Conservation (phyloP, 1,284 basidiomycete genomes). For the Ustilago hordei region DNA sequence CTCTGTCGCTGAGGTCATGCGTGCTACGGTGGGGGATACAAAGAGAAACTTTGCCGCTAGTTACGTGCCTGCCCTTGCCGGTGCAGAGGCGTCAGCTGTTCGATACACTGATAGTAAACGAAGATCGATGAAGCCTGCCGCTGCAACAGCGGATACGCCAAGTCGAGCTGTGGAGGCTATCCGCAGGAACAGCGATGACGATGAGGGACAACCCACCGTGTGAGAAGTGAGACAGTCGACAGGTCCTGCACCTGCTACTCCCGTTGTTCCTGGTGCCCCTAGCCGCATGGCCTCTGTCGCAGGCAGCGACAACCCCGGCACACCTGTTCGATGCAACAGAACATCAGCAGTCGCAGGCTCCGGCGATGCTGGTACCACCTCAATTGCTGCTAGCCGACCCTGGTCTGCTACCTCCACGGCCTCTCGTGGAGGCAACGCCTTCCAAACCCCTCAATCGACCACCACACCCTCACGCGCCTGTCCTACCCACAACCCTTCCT, state of each 20-base stretch:
- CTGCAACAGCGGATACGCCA: constrained; percentile 7
- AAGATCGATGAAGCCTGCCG: constrained; percentile 19
- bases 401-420: constrained; percentile 29
- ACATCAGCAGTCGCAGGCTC: not conserved
- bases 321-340: constrained; percentile 15
- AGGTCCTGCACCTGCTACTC: constrained; percentile 21
- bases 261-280: constrained; percentile 24
- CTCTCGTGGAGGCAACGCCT: constrained; percentile 17
- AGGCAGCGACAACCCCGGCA: constrained; percentile 12
- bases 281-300: not conserved
- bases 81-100: constrained; percentile 32
- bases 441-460: constrained; percentile 34
- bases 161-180: not conserved
- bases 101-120: constrained; percentile 29
- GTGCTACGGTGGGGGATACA: constrained; percentile 31
- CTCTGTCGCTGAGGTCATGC: constrained; percentile 12
- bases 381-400: constrained; percentile 4
- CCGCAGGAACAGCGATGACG: constrained; percentile 20
- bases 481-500: constrained; percentile 17
- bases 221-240: constrained; percentile 31
- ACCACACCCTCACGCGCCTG: constrained; percentile 24
- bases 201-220: constrained; percentile 14
- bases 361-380: constrained; percentile 1
- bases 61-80: constrained; percentile 43
- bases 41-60: constrained; percentile 44